Conservation (phyloP, 2,329 filamentous ascomycete genomes). For the Epichloe coenophiala region DNA sequence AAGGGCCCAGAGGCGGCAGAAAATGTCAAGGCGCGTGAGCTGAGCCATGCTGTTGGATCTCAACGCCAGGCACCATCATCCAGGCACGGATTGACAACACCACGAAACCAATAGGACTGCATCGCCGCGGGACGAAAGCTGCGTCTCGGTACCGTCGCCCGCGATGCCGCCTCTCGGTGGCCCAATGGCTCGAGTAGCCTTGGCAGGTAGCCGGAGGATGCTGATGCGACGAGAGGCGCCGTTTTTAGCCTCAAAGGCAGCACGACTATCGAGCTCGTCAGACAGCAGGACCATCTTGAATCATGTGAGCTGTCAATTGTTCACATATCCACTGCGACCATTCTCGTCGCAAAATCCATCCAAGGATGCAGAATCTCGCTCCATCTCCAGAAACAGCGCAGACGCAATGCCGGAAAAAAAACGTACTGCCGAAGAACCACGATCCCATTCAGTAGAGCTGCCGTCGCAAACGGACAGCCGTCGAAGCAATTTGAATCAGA, state of each 20-base stretch:
- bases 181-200: slow-evolving; percentile 17
- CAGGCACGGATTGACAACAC: not conserved
- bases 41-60: not conserved
- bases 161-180: slow-evolving; percentile 24
- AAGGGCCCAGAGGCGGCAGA: not conserved
- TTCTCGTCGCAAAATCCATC: slow-evolving; percentile 16
- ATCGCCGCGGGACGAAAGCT: not conserved
- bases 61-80: not conserved
- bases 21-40: not conserved
- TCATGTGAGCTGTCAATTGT: not conserved
- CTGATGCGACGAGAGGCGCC: slow-evolving; percentile 7
- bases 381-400: not conserved
- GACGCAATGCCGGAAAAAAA: not conserved
- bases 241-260: not conserved
- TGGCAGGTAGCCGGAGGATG: slow-evolving; percentile 15
- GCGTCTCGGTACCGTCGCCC: not conserved
- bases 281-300: slow-evolving; percentile 1
- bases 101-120: not conserved
- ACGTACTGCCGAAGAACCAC: not conserved
- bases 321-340: slow-evolving; percentile 8
- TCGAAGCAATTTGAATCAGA: slow-evolving; percentile 20
- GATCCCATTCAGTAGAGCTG: slow-evolving; percentile 11
- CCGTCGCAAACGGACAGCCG: slow-evolving; percentile 21
- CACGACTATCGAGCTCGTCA: not conserved
- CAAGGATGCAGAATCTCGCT: slow-evolving; percentile 3